Evolutionary conservation across 371 early-diverging fungal species (phyloP).

Genomic region (Mortierella sp.): DNA sequence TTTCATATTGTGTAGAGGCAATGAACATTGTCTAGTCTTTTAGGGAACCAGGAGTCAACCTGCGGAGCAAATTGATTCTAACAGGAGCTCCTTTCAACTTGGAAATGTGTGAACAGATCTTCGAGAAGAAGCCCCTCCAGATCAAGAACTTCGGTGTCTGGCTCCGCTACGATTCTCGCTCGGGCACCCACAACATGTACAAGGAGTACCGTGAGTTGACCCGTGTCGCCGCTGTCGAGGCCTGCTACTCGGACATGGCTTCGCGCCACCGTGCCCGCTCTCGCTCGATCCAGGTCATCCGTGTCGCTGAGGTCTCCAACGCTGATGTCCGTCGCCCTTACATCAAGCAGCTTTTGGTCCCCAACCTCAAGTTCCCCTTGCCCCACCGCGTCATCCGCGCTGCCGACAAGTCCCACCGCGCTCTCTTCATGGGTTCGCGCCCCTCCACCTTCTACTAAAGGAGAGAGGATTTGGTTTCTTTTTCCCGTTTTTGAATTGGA

Average conservation of each 20-base stretch:
- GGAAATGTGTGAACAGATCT: conserved; percentile 74
- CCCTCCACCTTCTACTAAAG: conserved; percentile 90
- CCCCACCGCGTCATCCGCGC: conserved; percentile 94
- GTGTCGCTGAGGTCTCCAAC: conserved; percentile 91
- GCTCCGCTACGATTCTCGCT: conserved; percentile 99
- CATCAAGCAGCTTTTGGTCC: conserved; percentile 93
- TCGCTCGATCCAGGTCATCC: conserved; percentile 97
- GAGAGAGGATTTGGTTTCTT: no score
- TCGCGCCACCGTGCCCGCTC: conserved; percentile 99
- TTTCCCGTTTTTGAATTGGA: no score
- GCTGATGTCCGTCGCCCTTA: conserved; percentile 96
- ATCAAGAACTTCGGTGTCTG: conserved; percentile 99
- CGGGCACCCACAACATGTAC: conserved; percentile 99
- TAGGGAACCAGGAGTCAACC: no score
- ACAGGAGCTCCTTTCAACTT: no score
- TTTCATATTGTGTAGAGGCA: neutral
- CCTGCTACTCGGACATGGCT: conserved; percentile 99
- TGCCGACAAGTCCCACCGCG: conserved; percentile 72
- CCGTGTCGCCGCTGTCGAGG: conserved; percentile 93
- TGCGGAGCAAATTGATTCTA: no score
- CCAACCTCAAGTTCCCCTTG: conserved; percentile 96
- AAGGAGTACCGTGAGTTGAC: conserved; percentile 99
- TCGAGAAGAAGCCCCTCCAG: conserved; percentile 91
- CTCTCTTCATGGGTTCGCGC: conserved; percentile 90
- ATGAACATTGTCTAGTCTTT: no score